Percentiles rank a stretch among this genome's conserved stretches.
phyloP scores from a whole-genome alignment of 2,329 filamentous ascomycete species.

The Metarhizium brunneum region DNA sequence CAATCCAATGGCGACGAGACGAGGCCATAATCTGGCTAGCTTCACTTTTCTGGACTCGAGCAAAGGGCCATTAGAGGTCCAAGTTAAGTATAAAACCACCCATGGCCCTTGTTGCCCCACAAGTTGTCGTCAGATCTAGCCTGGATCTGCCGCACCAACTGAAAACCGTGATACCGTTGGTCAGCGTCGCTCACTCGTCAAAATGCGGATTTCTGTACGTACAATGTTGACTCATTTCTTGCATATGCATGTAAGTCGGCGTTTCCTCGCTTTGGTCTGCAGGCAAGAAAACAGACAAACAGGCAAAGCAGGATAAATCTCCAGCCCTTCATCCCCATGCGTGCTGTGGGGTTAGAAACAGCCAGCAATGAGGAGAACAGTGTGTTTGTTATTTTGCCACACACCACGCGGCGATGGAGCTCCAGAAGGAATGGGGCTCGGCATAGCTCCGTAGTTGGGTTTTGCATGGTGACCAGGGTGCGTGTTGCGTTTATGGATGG shows the following conservation, averaged over 20 bases:
- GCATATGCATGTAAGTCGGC: background rate
- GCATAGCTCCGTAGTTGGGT: background rate
- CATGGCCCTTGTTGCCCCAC: conserved; percentile 1
- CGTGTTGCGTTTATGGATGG: background rate
- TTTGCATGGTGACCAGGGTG: background rate
- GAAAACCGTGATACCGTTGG: background rate
- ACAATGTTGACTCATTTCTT: background rate
- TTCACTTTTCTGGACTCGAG: background rate
- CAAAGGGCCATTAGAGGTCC: background rate
- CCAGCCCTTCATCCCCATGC: too few species aligned
- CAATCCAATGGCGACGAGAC: background rate
- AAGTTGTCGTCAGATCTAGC: conserved; percentile 3
- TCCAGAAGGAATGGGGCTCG: background rate
- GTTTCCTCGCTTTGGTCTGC: background rate
- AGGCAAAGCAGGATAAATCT: background rate
- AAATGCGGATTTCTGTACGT: background rate
- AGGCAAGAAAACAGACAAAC: background rate
- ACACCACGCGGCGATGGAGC: background rate
- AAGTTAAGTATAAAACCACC: background rate
- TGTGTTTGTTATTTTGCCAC: too few species aligned
- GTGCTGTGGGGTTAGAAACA: too few species aligned
- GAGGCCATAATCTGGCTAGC: background rate
- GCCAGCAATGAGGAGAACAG: too few species aligned
- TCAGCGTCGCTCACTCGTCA: background rate
- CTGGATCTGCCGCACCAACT: background rate